Percentiles rank a stretch among this genome's conserved stretches.
Conservation (phyloP, 192 early-diverging fungal species). For the Funneliformis geosporum region DNA sequence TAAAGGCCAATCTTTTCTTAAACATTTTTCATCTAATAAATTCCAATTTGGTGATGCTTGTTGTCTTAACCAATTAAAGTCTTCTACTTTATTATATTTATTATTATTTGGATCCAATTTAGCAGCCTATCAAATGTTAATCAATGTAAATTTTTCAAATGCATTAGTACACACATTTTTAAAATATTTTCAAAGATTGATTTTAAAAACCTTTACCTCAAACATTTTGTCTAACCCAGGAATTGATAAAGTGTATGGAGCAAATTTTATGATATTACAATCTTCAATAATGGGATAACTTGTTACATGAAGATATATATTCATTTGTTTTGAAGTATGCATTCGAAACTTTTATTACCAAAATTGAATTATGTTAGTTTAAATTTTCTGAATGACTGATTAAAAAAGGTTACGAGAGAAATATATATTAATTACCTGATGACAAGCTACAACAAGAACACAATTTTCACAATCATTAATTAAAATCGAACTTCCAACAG, state of each 20-base stretch:
- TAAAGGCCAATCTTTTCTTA: slow-evolving; percentile 26
- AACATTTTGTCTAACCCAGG: slow-evolving; percentile 38
- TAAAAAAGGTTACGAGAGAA: not conserved
- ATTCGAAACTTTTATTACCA: slow-evolving; percentile 66
- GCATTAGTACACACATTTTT: not conserved
- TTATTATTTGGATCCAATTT: slow-evolving; percentile 45
- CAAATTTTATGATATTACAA: slow-evolving; percentile 69
- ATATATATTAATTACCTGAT: slow-evolving; percentile 60
- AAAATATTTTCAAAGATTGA: not conserved
- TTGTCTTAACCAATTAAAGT: slow-evolving; percentile 89
- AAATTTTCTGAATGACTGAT: not conserved
- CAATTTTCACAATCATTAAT: slow-evolving; percentile 65
- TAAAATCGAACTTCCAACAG: slow-evolving; percentile 72
- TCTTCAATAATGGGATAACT: slow-evolving; percentile 90
- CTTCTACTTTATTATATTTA: slow-evolving; percentile 70
- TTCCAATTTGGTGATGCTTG: slow-evolving; percentile 80
- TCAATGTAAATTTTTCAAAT: not conserved
- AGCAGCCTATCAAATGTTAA: slow-evolving; percentile 17
- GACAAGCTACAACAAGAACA: slow-evolving; percentile 67
- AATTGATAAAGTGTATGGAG: slow-evolving; percentile 51
- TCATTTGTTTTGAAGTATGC: slow-evolving; percentile 68
- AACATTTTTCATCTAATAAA: slow-evolving; percentile 35
- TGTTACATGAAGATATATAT: slow-evolving; percentile 67
- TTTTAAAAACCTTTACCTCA: slow-evolving; percentile 31
- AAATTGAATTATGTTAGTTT: not conserved